These are phyloP conservation scores for Coemansia umbellata DNA, from an alignment of 192 early-diverging fungal species.

Conservation along the genomic window DNA sequence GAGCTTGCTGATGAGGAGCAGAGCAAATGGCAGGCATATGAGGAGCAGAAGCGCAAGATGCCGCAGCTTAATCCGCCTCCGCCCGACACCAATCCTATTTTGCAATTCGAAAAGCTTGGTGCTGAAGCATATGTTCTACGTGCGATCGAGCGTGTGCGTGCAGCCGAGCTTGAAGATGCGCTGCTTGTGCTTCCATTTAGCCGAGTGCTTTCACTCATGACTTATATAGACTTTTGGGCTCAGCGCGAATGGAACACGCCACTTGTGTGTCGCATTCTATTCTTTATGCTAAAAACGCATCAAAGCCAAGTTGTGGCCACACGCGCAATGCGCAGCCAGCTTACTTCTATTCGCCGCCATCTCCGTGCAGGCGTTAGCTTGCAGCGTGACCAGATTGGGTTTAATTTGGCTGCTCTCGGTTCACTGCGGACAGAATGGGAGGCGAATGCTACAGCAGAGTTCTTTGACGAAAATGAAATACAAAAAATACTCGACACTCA, in stretches of 20 bases:
- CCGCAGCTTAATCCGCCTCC: constrained; percentile 38
- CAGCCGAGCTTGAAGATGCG: constrained; percentile 85
- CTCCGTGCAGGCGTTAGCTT: constrained; percentile 59
- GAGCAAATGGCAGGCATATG: constrained; percentile 61
- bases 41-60: constrained; percentile 43
- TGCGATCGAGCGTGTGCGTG: constrained; percentile 71
- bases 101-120: constrained; percentile 60
- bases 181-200: constrained; percentile 84
- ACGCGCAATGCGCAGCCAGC: constrained; percentile 67
- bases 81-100: constrained; percentile 61
- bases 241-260: constrained; percentile 75
- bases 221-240: constrained; percentile 77
- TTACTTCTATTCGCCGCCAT: constrained; percentile 68
- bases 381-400: constrained; percentile 84
- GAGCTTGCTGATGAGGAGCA: constrained; percentile 85
- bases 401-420: constrained; percentile 80
- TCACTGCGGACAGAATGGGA: constrained; percentile 77
- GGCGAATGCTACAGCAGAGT: constrained; percentile 63
- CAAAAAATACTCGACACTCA: constrained; percentile 50
- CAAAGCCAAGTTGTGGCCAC: constrained; percentile 87
- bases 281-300: constrained; percentile 81
- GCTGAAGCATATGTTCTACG: constrained; percentile 80
- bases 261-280: constrained; percentile 77
- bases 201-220: constrained; percentile 73
- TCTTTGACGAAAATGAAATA: constrained; percentile 64